These are phyloP conservation scores for Acacia acuminata DNA, from an alignment of 306 rosid species.

Conservation along the genomic window DNA sequence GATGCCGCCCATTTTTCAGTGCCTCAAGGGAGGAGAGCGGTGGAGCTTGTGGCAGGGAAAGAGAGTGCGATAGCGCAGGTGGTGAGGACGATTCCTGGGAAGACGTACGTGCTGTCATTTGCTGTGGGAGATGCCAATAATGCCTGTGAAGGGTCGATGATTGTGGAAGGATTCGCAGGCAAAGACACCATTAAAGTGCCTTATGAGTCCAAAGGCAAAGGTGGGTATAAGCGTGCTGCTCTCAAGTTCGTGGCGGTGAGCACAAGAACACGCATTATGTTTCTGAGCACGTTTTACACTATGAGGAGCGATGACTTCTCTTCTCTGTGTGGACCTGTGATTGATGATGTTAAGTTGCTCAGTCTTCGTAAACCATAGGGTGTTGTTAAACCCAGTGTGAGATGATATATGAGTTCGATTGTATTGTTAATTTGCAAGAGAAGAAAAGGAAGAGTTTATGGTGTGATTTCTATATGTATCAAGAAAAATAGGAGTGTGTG, in stretches of 20 bases:
- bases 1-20: conserved; percentile 67
- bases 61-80: conserved; percentile 76
- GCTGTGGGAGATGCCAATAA: conserved; percentile 70
- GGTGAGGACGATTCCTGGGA: conserved; percentile 58
- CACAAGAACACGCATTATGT: conserved; percentile 53
- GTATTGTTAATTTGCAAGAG: neutral
- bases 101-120: conserved; percentile 54
- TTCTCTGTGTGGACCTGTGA: conserved; percentile 77
- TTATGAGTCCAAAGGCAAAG: conserved; percentile 70
- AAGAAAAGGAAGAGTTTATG: neutral
- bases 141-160: conserved; percentile 73
- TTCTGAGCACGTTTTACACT: conserved; percentile 67
- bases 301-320: conserved; percentile 76
- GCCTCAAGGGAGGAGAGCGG: conserved; percentile 62
- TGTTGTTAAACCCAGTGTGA: neutral
- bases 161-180: conserved; percentile 69
- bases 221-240: conserved; percentile 63
- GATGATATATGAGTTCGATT: neutral
- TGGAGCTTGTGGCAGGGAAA: conserved; percentile 76
- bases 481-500: neutral
- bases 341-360: conserved; percentile 60
- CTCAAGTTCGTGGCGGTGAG: conserved; percentile 54
- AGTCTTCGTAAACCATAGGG: conserved; percentile 45
- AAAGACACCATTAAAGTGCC: conserved; percentile 57
- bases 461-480: neutral